phyloP scores from a whole-genome alignment of 805 yeast genomes.

The Yarrowia sp. region DNA sequence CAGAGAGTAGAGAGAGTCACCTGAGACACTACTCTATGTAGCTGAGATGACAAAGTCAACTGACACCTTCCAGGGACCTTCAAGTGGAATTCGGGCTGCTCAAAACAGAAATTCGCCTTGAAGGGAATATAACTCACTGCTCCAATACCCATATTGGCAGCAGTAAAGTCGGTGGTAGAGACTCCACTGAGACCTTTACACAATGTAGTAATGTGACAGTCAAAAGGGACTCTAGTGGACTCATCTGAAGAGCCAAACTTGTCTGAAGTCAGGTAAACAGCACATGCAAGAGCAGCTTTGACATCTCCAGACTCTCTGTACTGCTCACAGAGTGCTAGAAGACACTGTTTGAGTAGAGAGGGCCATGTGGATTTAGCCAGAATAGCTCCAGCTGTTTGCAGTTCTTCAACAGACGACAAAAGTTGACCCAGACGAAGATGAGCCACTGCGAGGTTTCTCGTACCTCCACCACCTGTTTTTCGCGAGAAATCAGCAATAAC shows the following conservation, averaged over 20 bases:
- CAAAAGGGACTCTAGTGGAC: neutral
- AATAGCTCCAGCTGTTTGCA: conserved; percentile 17
- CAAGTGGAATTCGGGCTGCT: conserved; percentile 29
- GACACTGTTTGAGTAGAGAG: conserved; percentile 9
- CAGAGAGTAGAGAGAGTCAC: conserved; percentile 19
- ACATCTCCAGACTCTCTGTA: conserved; percentile 2
- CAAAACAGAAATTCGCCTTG: conserved; percentile 30
- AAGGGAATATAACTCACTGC: conserved; percentile 26
- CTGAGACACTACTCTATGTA: conserved; percentile 7
- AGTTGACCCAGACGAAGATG: conserved; percentile 9
- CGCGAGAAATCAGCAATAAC: conserved; percentile 13
- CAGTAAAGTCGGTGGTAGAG: neutral
- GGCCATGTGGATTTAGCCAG: conserved; percentile 7
- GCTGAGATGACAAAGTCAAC: conserved; percentile 28
- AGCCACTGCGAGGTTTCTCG: conserved; percentile 13
- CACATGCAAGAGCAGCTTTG: conserved; percentile 16
- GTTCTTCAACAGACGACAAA: conserved; percentile 5
- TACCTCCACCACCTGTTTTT: neutral
- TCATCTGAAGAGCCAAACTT: conserved; percentile 1
- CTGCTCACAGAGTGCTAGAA: neutral
- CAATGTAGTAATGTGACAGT: neutral
- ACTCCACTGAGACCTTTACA: neutral
- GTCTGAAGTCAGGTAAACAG: conserved; percentile 3
- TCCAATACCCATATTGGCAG: conserved; percentile 18
- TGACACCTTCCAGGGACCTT: conserved; percentile 31